phyloP scores from a whole-genome alignment of 2,329 filamentous ascomycete genomes.

The Celoporthe dispersa region DNA sequence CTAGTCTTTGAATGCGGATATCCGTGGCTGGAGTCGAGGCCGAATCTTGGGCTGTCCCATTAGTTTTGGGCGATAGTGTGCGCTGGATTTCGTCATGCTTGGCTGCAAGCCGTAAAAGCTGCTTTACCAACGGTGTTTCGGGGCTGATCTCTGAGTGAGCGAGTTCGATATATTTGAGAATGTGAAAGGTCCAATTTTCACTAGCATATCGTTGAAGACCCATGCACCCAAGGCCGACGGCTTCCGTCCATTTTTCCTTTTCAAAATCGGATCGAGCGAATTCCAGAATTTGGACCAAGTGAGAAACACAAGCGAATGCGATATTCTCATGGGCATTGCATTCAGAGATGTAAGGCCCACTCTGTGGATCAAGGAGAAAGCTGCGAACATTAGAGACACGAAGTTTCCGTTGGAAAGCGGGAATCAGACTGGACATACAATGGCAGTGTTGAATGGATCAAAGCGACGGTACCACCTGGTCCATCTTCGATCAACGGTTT shows the following conservation, averaged over 20 bases:
- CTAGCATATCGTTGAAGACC: slow-evolving; percentile 4
- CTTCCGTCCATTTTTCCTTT: not conserved
- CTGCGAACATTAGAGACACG: not conserved
- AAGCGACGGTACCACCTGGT: not conserved
- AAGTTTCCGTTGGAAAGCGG: too few species aligned
- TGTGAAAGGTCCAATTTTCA: not conserved
- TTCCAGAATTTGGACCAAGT: not conserved
- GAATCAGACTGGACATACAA: not conserved
- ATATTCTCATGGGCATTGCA: not conserved
- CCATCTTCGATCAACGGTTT: slow-evolving; percentile 12
- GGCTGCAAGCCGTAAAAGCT: not conserved
- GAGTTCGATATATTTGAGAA: not conserved
- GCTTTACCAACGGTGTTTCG: not conserved
- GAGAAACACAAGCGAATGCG: not conserved
- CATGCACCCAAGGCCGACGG: not conserved
- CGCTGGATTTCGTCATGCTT: not conserved
- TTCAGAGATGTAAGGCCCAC: not conserved
- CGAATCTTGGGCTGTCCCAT: not conserved
- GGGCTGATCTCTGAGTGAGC: not conserved
- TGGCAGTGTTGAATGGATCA: not conserved
- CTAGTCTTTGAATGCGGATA: not conserved
- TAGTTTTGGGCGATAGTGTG: not conserved
- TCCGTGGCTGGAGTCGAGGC: not conserved
- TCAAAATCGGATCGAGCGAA: not conserved
- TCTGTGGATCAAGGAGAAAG: not conserved